Conservation (phyloP, 345 rosid species). For the Hypericum androsaemum region DNA sequence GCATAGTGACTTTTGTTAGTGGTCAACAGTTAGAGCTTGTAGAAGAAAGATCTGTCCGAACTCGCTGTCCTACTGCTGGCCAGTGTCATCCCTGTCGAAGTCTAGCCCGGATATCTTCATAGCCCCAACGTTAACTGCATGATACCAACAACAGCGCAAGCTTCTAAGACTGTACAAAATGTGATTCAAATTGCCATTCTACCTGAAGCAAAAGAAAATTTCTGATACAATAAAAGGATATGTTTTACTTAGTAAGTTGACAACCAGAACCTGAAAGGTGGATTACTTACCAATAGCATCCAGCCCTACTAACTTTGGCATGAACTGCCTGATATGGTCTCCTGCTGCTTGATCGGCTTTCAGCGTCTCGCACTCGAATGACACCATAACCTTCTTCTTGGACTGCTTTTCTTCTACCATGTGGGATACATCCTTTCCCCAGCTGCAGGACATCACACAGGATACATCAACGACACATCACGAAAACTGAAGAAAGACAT, state of each 20-base stretch:
- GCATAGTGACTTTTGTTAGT: no score
- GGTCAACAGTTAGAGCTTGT: not conserved
- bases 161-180: not conserved
- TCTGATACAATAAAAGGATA: no score
- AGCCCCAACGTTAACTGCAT: slow-evolving; percentile 70
- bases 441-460: slow-evolving; percentile 25
- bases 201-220: not conserved
- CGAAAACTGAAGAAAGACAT: not conserved
- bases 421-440: slow-evolving; percentile 71
- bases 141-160: not conserved
- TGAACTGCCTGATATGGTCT: slow-evolving; percentile 67
- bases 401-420: slow-evolving; percentile 56
- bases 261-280: slow-evolving; percentile 5
- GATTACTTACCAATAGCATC: slow-evolving; percentile 66
- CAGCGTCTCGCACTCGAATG: slow-evolving; percentile 81
- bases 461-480: not conserved
- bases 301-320: slow-evolving; percentile 79
- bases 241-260: not conserved
- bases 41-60: not conserved
- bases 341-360: slow-evolving; percentile 89
- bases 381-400: slow-evolving; percentile 51
- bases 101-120: slow-evolving; percentile 68
- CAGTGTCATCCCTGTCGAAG: slow-evolving; percentile 17
- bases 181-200: not conserved
- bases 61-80: slow-evolving; percentile 16